Evolutionary conservation across 345 rosid genomes (phyloP).

Genomic region (Eutrema heterophyllum): DNA sequence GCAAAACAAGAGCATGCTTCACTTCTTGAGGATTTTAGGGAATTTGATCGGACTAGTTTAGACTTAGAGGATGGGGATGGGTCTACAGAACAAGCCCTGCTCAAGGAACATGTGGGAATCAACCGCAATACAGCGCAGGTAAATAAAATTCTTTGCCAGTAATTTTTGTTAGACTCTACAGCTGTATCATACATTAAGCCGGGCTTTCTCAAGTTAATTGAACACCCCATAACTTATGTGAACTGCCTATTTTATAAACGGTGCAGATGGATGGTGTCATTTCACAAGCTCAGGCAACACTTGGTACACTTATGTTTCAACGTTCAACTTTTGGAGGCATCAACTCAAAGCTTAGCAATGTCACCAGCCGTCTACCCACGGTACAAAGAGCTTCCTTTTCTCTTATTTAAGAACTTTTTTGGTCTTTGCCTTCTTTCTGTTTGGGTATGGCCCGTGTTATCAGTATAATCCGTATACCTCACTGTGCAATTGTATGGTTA

Average conservation of each 20-base stretch:
- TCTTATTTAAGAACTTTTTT: neutral
- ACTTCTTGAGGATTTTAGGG: constrained; percentile 90
- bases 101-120: constrained; percentile 76
- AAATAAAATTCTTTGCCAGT: neutral
- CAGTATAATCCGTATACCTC: neutral
- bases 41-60: constrained; percentile 83
- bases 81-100: constrained; percentile 69
- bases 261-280: constrained; percentile 88
- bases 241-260: constrained; percentile 3
- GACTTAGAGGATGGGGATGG: constrained; percentile 88
- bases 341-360: constrained; percentile 87
- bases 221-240: neutral
- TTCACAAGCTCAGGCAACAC: constrained; percentile 95
- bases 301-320: constrained; percentile 78
- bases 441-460: neutral
- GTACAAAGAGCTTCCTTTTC: constrained; percentile 36
- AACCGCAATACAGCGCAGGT: constrained; percentile 88
- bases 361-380: constrained; percentile 89
- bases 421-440: neutral
- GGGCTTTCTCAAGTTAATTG: neutral
- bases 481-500: constrained; percentile 16
- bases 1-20: constrained; percentile 95
- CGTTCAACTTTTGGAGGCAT: constrained; percentile 92
- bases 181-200: neutral
- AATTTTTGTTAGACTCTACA: neutral